Conservation (phyloP, 768 basidiomycete genomes). For the Bullera alba region DNA sequence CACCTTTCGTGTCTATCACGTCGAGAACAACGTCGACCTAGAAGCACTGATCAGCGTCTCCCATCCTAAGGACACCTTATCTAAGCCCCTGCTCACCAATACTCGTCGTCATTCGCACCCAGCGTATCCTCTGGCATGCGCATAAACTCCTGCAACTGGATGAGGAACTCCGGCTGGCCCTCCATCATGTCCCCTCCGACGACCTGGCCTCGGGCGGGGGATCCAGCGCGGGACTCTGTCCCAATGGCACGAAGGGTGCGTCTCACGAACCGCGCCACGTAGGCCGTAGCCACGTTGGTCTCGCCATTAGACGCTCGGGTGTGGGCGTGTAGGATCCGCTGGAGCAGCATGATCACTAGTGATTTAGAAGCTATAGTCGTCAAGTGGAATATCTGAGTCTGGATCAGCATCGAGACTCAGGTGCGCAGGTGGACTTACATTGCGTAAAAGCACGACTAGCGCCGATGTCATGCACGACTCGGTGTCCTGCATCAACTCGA, state of each 20-base stretch:
- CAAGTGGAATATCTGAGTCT: constrained; percentile 14
- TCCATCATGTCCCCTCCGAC: too few relatives aligned
- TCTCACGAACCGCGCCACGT: constrained; percentile 20
- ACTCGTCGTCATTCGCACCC: too few relatives aligned
- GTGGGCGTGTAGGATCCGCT: constrained; percentile 14
- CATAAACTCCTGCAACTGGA: too few relatives aligned
- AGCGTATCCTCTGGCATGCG: too few relatives aligned
- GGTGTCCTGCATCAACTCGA: constrained; percentile 26
- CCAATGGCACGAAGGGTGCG: constrained; percentile 18
- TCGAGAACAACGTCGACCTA: too few relatives aligned
- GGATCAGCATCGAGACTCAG: neutral
- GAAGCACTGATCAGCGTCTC: too few relatives aligned
- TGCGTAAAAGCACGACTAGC: constrained; percentile 14
- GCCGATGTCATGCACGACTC: constrained; percentile 22
- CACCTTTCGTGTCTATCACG: too few relatives aligned
- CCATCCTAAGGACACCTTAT: too few relatives aligned
- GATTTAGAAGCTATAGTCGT: constrained; percentile 12
- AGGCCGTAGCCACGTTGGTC: constrained; percentile 15
- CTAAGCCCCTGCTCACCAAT: too few relatives aligned
- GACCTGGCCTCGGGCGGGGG: too few relatives aligned
- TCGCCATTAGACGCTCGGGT: constrained; percentile 8
- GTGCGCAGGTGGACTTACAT: constrained; percentile 2
- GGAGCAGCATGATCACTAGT: constrained; percentile 18
- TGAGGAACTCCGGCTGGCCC: too few relatives aligned
- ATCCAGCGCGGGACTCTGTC: constrained; percentile 14